These are phyloP conservation scores for Immersiella caudata DNA, from an alignment of 495 filamentous ascomycete genomes.

Conservation along the genomic window DNA sequence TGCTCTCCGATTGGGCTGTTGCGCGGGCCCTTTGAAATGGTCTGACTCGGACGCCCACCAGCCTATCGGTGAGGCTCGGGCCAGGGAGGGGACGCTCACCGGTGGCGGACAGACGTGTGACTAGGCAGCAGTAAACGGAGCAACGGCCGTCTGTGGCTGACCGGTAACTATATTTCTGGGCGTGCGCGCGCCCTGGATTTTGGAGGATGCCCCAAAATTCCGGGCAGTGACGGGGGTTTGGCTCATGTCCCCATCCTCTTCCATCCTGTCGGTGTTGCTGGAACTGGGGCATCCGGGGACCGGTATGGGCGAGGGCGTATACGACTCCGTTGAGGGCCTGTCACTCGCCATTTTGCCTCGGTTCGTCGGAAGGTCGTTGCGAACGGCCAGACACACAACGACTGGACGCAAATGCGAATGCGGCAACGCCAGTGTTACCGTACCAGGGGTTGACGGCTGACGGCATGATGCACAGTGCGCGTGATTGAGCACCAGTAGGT, in stretches of 20 bases:
- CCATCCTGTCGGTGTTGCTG: no score
- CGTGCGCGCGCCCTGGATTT: no score
- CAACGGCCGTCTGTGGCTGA: background rate
- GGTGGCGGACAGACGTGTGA: background rate
- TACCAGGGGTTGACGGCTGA: background rate
- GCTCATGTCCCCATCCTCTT: no score
- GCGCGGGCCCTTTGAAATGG: background rate
- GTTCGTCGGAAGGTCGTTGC: no score
- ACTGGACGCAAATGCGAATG: no score
- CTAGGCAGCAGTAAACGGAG: background rate
- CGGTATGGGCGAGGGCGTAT: background rate
- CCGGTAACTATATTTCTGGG: no score
- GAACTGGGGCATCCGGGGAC: background rate
- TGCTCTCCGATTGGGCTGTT: background rate
- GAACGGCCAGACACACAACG: no score
- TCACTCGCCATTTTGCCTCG: no score
- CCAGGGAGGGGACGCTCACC: background rate
- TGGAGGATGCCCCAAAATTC: background rate
- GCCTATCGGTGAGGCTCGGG: background rate
- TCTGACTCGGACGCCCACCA: background rate
- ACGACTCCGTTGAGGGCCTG: background rate
- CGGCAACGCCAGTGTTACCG: background rate
- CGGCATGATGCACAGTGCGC: conserved; percentile 3
- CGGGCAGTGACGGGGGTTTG: background rate
- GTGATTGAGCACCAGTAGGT: background rate